Percentiles rank a stretch among this genome's conserved stretches.
phyloP scores from a whole-genome alignment of 129 eudicot genomes.

The Saposhnikovia divaricata region DNA sequence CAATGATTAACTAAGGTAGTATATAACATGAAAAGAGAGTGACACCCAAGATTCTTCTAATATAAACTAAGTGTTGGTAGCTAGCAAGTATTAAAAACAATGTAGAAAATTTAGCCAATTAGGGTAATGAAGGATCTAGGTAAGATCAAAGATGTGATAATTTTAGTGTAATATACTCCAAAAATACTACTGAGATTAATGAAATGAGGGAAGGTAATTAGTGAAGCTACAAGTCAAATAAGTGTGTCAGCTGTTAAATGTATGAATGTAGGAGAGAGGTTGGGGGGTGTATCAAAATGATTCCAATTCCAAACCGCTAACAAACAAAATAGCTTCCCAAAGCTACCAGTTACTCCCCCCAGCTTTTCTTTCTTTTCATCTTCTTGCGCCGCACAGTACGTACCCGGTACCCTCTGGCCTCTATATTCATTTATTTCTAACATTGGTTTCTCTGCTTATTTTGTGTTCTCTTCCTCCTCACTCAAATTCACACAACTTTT shows the following conservation, averaged over 20 bases:
- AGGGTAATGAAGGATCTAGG: not conserved
- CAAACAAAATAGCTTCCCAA: slow-evolving; percentile 36
- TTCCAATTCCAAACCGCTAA: slow-evolving; percentile 68
- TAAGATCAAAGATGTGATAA: not conserved
- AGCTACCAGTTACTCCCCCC: slow-evolving; percentile 1
- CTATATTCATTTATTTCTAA: not conserved
- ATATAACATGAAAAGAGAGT: not conserved
- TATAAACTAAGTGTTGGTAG: not conserved
- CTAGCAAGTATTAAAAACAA: not conserved
- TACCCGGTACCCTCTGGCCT: not conserved
- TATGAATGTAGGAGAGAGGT: too few relatives aligned
- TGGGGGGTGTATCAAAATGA: slow-evolving; percentile 30
- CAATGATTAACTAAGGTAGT: not conserved
- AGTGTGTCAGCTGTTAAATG: not conserved
- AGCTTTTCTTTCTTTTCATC: slow-evolving; percentile 35
- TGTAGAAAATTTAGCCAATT: not conserved
- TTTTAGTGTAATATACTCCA: not conserved
- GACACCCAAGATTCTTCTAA: not conserved
- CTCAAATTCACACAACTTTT: slow-evolving; percentile 8
- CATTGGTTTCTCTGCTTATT: slow-evolving; percentile 17
- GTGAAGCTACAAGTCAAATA: not conserved
- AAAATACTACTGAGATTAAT: too few relatives aligned
- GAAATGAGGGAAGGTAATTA: not conserved
- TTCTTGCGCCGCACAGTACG: slow-evolving; percentile 39
- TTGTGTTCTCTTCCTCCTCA: not conserved